Evolutionary conservation across 2,329 filamentous ascomycete genomes (phyloP).

Genomic region (Ilyonectria sp.): DNA sequence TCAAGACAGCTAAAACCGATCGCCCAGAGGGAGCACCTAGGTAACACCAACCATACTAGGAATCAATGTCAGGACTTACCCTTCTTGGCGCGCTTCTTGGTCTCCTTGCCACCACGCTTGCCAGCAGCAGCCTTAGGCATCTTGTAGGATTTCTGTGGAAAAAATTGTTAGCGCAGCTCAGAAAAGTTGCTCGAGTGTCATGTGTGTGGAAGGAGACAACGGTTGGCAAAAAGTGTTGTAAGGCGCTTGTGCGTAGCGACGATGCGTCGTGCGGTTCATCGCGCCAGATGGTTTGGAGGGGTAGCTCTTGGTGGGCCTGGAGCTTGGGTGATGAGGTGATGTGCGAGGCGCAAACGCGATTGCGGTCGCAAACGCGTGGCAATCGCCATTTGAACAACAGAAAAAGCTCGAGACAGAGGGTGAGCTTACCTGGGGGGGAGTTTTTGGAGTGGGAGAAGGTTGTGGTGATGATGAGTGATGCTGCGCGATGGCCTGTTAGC

Average conservation of each 20-base stretch:
- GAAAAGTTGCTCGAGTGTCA: background rate
- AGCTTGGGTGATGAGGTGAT: conserved; percentile 32
- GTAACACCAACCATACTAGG: background rate
- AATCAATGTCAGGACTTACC: conserved; percentile 58
- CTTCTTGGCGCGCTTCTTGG: conserved; percentile 73
- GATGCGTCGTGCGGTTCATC: conserved; percentile 8
- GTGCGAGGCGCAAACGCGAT: conserved; percentile 51
- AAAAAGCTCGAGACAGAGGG: conserved; percentile 33
- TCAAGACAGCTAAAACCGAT: background rate
- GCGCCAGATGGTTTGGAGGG: conserved; percentile 35
- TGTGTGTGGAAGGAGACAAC: background rate
- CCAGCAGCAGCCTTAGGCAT: conserved; percentile 71
- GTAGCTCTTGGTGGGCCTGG: conserved; percentile 42
- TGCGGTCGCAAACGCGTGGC: conserved; percentile 39
- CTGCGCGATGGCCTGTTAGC: conserved; percentile 49
- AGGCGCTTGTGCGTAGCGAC: background rate
- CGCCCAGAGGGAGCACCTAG: background rate
- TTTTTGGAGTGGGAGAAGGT: conserved; percentile 29
- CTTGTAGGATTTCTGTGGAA: conserved; percentile 55
- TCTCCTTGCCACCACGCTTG: conserved; percentile 70
- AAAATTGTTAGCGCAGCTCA: conserved; percentile 45
- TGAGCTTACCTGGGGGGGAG: conserved; percentile 42
- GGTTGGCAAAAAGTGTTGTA: background rate
- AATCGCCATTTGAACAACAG: conserved; percentile 32
- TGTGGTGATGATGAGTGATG: conserved; percentile 47